Conservation (phyloP, 805 yeast genomes). For the Debaryomyces maramus region DNA sequence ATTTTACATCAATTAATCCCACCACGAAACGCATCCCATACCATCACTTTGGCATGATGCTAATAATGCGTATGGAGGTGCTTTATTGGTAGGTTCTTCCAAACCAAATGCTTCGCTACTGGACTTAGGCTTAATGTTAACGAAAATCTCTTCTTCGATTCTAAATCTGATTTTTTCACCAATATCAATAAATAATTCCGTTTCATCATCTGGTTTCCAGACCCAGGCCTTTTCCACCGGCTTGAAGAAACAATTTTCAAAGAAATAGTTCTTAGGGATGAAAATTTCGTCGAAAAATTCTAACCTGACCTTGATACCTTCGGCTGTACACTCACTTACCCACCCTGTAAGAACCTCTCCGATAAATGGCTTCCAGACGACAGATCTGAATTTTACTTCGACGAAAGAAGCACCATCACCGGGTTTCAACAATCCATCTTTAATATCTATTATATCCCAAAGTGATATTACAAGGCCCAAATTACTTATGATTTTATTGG, state of each 20-base stretch:
- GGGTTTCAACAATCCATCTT: constrained; percentile 86
- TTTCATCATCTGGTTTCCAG: constrained; percentile 79
- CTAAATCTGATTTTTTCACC: constrained; percentile 91
- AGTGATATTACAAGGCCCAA: constrained; percentile 82
- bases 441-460: constrained; percentile 79
- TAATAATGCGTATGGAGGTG: constrained; percentile 80
- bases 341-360: constrained; percentile 94
- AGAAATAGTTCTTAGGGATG: constrained; percentile 78
- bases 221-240: constrained; percentile 92
- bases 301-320: constrained; percentile 81
- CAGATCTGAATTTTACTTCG: constrained; percentile 68
- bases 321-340: constrained; percentile 83
- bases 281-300: constrained; percentile 92
- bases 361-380: constrained; percentile 89
- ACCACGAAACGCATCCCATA: constrained; percentile 95
- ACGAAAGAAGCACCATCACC: constrained; percentile 92
- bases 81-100: constrained; percentile 40
- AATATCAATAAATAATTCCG: constrained; percentile 78
- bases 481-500: constrained; percentile 81
- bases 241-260: constrained; percentile 69
- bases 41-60: constrained; percentile 96
- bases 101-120: constrained; percentile 51
- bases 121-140: constrained; percentile 76
- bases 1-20: constrained; percentile 56
- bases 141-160: constrained; percentile 84